A percentile compares a stretch with the other conserved stretches of the same genome.
Evolutionary conservation across 495 filamentous ascomycete genomes (phyloP).

Genomic region (Talaromyces trachyspermus): DNA sequence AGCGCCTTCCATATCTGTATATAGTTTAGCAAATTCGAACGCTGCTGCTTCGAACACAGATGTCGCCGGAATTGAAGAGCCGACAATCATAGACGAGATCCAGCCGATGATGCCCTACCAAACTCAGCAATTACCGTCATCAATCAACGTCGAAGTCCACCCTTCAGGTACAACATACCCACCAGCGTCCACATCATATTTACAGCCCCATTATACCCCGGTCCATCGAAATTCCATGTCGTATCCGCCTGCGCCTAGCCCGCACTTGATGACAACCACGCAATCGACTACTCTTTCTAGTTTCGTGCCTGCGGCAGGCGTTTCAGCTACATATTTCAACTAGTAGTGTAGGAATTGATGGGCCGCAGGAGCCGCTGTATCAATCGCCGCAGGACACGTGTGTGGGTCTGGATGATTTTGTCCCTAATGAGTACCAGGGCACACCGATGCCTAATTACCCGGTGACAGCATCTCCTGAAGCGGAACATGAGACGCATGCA

Average conservation of each 20-base stretch:
- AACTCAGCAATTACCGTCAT: background rate
- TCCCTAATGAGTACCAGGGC: too few species aligned
- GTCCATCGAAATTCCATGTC: slow-evolving; percentile 10
- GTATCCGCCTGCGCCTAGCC: slow-evolving; percentile 9
- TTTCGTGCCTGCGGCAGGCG: too few species aligned
- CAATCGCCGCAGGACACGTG: slow-evolving; percentile 1
- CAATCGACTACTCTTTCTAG: background rate
- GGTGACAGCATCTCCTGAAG: too few species aligned
- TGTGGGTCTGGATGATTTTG: background rate
- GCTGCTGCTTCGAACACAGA: background rate
- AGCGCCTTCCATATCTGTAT: slow-evolving; percentile 1
- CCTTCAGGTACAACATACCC: slow-evolving; percentile 5
- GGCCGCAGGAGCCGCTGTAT: background rate
- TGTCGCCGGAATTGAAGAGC: background rate
- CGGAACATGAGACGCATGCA: too few species aligned
- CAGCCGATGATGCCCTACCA: background rate
- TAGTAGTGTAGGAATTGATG: background rate
- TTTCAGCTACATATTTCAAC: background rate
- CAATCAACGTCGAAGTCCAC: background rate
- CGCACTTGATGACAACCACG: background rate
- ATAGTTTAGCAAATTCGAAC: background rate
- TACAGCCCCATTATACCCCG: slow-evolving; percentile 5
- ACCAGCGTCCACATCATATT: slow-evolving; percentile 3
- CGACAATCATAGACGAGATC: background rate
- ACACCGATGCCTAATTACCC: too few species aligned